Percentiles rank a stretch among this genome's conserved stretches.
Conservation (phyloP, 116 monocot genomes). For the Papilionanthe hybrid region DNA sequence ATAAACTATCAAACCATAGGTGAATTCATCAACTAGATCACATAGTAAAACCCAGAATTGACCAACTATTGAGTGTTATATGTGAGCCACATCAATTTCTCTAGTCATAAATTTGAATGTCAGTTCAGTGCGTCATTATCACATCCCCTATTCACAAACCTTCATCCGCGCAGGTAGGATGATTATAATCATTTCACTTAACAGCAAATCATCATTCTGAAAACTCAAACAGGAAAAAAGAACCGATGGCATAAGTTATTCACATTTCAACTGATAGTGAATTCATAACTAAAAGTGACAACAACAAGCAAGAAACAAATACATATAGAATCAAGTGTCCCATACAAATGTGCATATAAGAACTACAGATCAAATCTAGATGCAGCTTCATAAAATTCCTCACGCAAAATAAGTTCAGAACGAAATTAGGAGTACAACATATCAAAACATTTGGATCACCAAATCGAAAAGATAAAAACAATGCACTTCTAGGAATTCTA, state of each 20-base stretch:
- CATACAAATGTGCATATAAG: not conserved
- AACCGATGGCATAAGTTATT: not conserved
- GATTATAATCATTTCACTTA: not conserved
- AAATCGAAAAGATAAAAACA: not conserved
- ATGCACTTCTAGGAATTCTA: too few relatives aligned
- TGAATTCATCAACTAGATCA: not conserved
- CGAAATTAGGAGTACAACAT: not conserved
- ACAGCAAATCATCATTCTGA: not conserved
- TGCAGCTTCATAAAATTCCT: not conserved
- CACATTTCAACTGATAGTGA: not conserved
- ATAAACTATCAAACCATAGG: not conserved
- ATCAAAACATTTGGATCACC: not conserved
- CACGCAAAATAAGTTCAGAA: not conserved
- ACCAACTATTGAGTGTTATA: not conserved
- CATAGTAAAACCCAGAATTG: not conserved
- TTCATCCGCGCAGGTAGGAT: not conserved
- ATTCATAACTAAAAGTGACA: not conserved
- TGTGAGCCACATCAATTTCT: not conserved
- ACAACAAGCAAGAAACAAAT: not conserved
- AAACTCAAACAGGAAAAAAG: not conserved
- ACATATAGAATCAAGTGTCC: not conserved
- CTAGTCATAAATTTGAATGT: not conserved
- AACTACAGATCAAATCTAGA: not conserved
- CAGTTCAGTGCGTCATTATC: not conserved
- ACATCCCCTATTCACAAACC: not conserved